Percentiles rank a stretch among this genome's conserved stretches.
Evolutionary conservation across 1,284 basidiomycete species (phyloP).

Genomic region (Thelephora terrestris): DNA sequence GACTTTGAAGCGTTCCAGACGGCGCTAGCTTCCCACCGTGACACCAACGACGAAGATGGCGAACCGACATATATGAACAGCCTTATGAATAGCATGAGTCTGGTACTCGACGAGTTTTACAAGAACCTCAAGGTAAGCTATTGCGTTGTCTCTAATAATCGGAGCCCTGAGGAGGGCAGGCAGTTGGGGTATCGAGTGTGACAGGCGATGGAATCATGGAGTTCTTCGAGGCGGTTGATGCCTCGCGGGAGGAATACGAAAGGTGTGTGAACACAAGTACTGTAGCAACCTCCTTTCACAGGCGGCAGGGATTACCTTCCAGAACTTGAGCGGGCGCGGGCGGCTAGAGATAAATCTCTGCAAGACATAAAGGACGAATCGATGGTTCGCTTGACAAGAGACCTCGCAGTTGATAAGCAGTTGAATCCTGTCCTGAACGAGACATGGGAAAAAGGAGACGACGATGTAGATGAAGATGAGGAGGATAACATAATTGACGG

Average conservation of each 20-base stretch:
- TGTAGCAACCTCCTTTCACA: neutral
- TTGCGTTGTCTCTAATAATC: neutral
- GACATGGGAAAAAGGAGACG: constrained; percentile 47
- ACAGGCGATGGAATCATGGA: constrained; percentile 89
- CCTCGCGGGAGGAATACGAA: constrained; percentile 81
- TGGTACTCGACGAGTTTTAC: constrained; percentile 98
- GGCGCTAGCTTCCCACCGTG: constrained; percentile 55
- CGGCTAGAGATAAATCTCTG: constrained; percentile 50
- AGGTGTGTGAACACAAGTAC: constrained; percentile 38
- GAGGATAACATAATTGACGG: constrained; percentile 51
- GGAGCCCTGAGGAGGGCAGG: constrained; percentile 32
- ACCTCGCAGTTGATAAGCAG: constrained; percentile 67
- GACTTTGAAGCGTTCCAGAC: constrained; percentile 90
- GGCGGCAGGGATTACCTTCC: constrained; percentile 77
- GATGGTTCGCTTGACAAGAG: constrained; percentile 75
- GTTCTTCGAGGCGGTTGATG: constrained; percentile 88
- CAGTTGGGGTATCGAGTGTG: constrained; percentile 93
- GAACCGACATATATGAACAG: constrained; percentile 98
- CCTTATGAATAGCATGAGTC: constrained; percentile 98
- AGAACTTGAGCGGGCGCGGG: constrained; percentile 68
- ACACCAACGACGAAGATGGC: constrained; percentile 69
- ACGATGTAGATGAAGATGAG: constrained; percentile 56
- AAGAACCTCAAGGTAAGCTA: constrained; percentile 76
- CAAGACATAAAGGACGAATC: constrained; percentile 70
- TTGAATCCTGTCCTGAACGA: constrained; percentile 48